Evolutionary conservation across 306 rosid genomes (phyloP), one percentile per base, ranked within the genome.

Genomic region (Cicer yamashitae): DNA sequence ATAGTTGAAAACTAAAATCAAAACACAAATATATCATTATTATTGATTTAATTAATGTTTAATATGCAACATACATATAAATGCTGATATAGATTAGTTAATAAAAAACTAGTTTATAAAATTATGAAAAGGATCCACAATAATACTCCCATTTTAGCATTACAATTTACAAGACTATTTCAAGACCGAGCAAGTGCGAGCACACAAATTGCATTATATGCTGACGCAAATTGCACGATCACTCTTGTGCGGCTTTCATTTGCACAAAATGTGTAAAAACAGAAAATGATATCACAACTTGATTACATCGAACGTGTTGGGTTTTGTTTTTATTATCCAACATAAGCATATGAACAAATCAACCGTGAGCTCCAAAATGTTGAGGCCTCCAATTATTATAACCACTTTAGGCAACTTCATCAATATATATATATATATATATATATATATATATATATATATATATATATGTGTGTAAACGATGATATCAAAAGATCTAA

Each of bases 241-340:
- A 75, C 62, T 68, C 20, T 76, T 34, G 58, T 52, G 76, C 25
- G 56, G 50, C 71, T 64, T 43, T 60, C 84, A 46, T 79, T 78
- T 67, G 73, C 73, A 51, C 46, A 71, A 68, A 47, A 62, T 77
- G 25, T 77, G 37, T 39, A 43, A 48, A 65, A 54, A 75, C 79
- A 64, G 71, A 79, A 85, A 85, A 65, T 46, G 80, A 83, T 76
- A 72, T 60, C 78, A 71, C 84, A 85, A 79, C 79, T 81, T 37
- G 59, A 63, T 85, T 53, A 25, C 41, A 71, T 70, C 83, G 53
- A 66, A 43, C 84, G 50, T 63, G 58, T 11, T 18, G 40, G 7
- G 60, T 69, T 58, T 84, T 59, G 48, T 60, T 60, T 48, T 77
- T 10, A 72, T 41, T 72, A 20, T 61, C 66, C 63, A 70, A 66